Evolutionary conservation across 352 stramenopile species (phyloP).

Genomic region (Bremia lactucae): DNA sequence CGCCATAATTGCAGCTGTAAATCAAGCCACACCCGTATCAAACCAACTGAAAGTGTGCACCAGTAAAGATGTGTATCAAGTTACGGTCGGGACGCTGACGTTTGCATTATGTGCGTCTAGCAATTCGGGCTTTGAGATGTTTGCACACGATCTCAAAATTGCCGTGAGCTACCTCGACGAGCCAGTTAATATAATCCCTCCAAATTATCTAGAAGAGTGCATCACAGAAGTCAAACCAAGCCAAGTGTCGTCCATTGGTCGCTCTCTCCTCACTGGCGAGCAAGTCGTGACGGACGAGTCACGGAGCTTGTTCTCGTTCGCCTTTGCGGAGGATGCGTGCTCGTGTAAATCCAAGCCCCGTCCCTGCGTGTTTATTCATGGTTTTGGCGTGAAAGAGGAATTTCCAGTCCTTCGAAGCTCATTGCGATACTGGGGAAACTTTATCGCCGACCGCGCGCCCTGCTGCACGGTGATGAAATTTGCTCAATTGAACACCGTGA

Average conservation of each 20-base stretch:
- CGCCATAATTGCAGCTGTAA: slow-evolving; percentile 10
- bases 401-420: slow-evolving; percentile 1
- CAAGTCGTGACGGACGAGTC: not conserved
- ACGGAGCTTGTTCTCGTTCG: slow-evolving; percentile 4
- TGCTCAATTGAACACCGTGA: slow-evolving; percentile 11
- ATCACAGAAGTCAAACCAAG: not conserved
- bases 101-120: slow-evolving; percentile 5
- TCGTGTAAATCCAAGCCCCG: slow-evolving; percentile 11
- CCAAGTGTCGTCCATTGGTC: slow-evolving; percentile 1
- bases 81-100: slow-evolving; percentile 1
- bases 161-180: slow-evolving; percentile 5
- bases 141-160: slow-evolving; percentile 11
- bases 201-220: slow-evolving; percentile 1
- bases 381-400: slow-evolving; percentile 9
- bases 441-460: slow-evolving; percentile 4
- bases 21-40: slow-evolving; percentile 3
- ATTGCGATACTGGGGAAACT: slow-evolving; percentile 14
- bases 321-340: not conserved
- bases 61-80: slow-evolving; percentile 1
- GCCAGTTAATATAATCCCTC: slow-evolving; percentile 2
- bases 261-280: slow-evolving; percentile 1
- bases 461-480: slow-evolving; percentile 14
- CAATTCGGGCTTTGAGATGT: slow-evolving; percentile 5
- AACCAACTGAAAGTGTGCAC: slow-evolving; percentile 1
- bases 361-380: slow-evolving; percentile 17